phyloP scores from a whole-genome alignment of 805 yeast genomes.

The Candida nitratophila region DNA sequence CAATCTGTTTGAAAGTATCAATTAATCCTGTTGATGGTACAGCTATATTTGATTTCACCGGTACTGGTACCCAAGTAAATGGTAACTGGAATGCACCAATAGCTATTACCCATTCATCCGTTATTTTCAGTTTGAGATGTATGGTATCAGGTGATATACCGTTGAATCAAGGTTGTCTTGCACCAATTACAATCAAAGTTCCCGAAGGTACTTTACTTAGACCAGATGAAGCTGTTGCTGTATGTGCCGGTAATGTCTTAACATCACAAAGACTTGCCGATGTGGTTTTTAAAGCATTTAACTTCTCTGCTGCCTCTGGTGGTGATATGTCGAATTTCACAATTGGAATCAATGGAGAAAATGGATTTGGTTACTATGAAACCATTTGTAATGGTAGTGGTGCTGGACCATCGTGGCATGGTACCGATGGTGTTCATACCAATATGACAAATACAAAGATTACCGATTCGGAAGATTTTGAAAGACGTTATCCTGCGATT shows the following conservation, averaged over 20 bases:
- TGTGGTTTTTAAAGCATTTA: slow-evolving; percentile 44
- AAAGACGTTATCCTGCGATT: slow-evolving; percentile 42
- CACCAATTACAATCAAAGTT: slow-evolving; percentile 31
- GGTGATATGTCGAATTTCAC: slow-evolving; percentile 51
- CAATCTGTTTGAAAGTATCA: slow-evolving; percentile 32
- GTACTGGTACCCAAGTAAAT: slow-evolving; percentile 39
- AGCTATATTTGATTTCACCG: slow-evolving; percentile 27
- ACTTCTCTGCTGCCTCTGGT: slow-evolving; percentile 48
- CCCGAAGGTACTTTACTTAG: slow-evolving; percentile 23
- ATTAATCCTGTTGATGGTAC: slow-evolving; percentile 33
- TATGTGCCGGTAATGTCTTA: slow-evolving; percentile 42
- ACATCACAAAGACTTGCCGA: slow-evolving; percentile 50
- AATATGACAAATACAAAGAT: slow-evolving; percentile 50
- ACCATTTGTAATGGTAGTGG: slow-evolving; percentile 49
- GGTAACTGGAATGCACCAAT: slow-evolving; percentile 47
- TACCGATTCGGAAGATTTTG: slow-evolving; percentile 47
- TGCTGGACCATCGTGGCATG: slow-evolving; percentile 40
- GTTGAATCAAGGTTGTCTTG: slow-evolving; percentile 46
- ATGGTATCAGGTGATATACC: slow-evolving; percentile 40
- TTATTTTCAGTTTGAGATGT: slow-evolving; percentile 41
- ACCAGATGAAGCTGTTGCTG: slow-evolving; percentile 41
- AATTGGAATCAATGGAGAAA: slow-evolving; percentile 37
- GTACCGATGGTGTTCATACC: slow-evolving; percentile 41
- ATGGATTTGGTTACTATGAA: slow-evolving; percentile 45
- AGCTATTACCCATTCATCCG: slow-evolving; percentile 46